phyloP scores from a whole-genome alignment of 176 grass and related monocot species.

The Thinopyrum elongatum region DNA sequence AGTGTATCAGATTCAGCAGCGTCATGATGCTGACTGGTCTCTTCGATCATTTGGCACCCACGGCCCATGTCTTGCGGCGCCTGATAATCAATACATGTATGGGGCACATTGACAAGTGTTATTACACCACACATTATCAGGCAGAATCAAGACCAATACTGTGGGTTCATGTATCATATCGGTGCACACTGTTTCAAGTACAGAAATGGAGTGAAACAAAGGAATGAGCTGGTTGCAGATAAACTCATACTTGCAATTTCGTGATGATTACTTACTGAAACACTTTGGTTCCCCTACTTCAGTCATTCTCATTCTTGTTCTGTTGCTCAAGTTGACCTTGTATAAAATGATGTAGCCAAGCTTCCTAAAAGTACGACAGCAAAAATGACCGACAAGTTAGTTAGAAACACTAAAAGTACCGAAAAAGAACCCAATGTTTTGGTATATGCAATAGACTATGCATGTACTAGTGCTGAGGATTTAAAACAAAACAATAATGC shows the following conservation, averaged over 20 bases:
- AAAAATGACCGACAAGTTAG: background rate
- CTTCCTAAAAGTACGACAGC: background rate
- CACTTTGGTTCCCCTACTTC: background rate
- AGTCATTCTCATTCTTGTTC: background rate
- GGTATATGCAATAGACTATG: background rate
- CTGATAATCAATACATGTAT: slow-evolving; percentile 37
- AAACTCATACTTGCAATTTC: background rate
- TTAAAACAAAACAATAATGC: background rate
- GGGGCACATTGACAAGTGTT: slow-evolving; percentile 26
- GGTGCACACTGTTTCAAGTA: slow-evolving; percentile 3
- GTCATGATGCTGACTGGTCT: slow-evolving; percentile 23
- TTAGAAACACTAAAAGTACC: background rate
- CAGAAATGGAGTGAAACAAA: slow-evolving; percentile 1
- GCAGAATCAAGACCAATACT: background rate
- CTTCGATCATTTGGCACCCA: slow-evolving; percentile 40
- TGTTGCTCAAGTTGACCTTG: background rate
- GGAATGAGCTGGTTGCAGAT: background rate
- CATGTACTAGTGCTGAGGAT: background rate
- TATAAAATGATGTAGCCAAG: background rate
- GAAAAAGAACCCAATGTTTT: background rate
- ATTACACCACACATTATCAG: background rate
- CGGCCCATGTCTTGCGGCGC: slow-evolving; percentile 33
- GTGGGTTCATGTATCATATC: background rate
- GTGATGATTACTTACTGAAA: slow-evolving; percentile 8
- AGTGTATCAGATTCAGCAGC: slow-evolving; percentile 29